phyloP scores from a whole-genome alignment of 176 grass and related monocot species.

The Leersia perrieri region DNA sequence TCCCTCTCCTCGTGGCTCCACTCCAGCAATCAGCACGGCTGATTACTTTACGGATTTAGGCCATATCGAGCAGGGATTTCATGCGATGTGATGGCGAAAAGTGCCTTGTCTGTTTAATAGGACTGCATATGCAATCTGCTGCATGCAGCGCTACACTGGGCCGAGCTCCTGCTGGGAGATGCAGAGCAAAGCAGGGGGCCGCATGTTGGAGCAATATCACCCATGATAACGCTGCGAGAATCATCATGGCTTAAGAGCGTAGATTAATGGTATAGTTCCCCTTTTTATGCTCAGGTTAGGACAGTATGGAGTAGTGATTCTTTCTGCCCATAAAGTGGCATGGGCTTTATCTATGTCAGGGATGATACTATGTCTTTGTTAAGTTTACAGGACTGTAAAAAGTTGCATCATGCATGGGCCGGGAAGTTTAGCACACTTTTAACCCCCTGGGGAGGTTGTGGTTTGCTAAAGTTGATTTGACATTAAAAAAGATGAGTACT shows the following conservation, averaged over 20 bases:
- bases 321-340: conserved; percentile 31
- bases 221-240: conserved; percentile 8
- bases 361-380: neutral
- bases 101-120: neutral
- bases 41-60: conserved; percentile 1
- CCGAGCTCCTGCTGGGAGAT: neutral
- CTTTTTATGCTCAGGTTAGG: neutral
- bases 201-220: neutral
- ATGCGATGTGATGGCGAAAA: conserved; percentile 6
- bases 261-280: neutral
- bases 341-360: conserved; percentile 23
- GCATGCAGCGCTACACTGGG: neutral
- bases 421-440: conserved; percentile 1
- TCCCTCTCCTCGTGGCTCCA: neutral
- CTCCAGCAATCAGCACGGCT: neutral
- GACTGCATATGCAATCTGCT: neutral
- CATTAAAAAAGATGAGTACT: neutral
- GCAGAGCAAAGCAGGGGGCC: neutral
- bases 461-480: neutral
- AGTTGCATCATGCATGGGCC: conserved; percentile 21
- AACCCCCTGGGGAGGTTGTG: neutral
- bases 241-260: conserved; percentile 29
- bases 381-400: conserved; percentile 29
- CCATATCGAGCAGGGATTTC: conserved; percentile 7
- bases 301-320: neutral